Base-by-base conservation (phyloP, 2,329 filamentous ascomycete genomes). In the Fusarium poae region DNA sequence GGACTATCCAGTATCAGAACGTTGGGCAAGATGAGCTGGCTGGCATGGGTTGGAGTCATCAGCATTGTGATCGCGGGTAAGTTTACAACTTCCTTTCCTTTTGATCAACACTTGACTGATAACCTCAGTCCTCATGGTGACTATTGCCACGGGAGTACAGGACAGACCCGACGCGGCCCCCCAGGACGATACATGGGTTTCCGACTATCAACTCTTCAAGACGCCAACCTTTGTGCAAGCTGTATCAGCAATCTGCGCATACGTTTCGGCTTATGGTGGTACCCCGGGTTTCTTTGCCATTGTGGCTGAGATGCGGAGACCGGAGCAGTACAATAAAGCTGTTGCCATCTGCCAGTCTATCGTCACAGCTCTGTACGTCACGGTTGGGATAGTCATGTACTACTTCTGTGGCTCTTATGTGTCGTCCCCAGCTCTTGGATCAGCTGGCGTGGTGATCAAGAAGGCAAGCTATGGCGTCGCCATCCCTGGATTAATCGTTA, bases 361-460 rank as follows among this genome's bases (percentile, higher is more conserved):
- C 0, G 70, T 81, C 2, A 72, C 78, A 1, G 48, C 77, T 3
- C 76, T 76, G 6, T 80, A 80, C n/a, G 50, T 76, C 8, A 60
- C 73, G 1, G 76, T 82, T 2, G 75, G 75, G 5, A 65, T 76
- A 4, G 77, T 83, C 1, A 79, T 84, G 11, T 84, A 84, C 74
- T 79, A 79, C 48, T 84, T 76, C 67, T 83, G 81, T 59, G 82
- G 83, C 1, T 81, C 80, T 1, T 83, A 80, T 61, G 81, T 85
- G 2, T 79, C 82, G 0, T 83, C 81, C 0, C 83, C 82, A 0
- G 82, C 82, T 5, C 78, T 85, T 10, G 83, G 82, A 4, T 83
- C 81, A 5, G 82, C 82, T 2, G 82, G 82, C 5, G 15, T 51
- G 0, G 60, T 72, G 0, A 74, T 82, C 43, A 84, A 84, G 75